These are phyloP conservation scores for Pseudogymnoascus verrucosus DNA, from an alignment of 2,329 filamentous ascomycete species.

Conservation along the genomic window DNA sequence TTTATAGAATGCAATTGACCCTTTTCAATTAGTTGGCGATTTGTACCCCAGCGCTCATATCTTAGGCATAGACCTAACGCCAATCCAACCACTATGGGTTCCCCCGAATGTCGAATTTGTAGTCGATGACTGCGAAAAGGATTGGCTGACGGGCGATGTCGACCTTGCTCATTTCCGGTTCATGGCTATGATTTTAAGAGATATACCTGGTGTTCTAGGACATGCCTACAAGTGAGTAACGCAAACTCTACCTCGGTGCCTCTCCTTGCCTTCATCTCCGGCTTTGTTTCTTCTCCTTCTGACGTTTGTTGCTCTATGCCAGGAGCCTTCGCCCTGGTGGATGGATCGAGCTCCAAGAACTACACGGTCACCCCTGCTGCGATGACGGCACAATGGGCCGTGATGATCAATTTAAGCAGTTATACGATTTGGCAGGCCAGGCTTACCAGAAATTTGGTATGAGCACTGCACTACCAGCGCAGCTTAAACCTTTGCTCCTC, in stretches of 20 bases:
- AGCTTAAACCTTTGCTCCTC: conserved; percentile 22
- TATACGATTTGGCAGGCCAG: conserved; percentile 17
- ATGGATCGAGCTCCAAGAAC: conserved; percentile 4
- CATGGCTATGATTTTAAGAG: neutral
- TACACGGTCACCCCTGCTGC: neutral
- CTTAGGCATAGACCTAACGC: neutral
- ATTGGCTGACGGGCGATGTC: neutral
- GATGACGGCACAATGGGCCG: conserved; percentile 16
- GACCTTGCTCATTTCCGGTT: neutral
- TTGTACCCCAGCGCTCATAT: neutral
- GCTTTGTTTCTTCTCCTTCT: neutral
- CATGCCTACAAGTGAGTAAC: neutral
- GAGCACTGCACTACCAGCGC: conserved; percentile 20
- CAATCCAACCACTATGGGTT: conserved; percentile 1
- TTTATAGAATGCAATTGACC: neutral
- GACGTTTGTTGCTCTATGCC: neutral
- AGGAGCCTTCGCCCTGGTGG: neutral
- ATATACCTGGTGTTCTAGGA: neutral
- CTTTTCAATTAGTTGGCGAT: neutral
- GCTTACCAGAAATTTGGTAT: conserved; percentile 19
- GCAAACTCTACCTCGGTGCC: neutral
- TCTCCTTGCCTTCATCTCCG: neutral
- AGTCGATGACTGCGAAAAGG: conserved; percentile 5
- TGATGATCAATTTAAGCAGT: conserved; percentile 21
- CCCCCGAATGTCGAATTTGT: conserved; percentile 7